These are phyloP conservation scores for Colletotrichum sidae DNA, from an alignment of 2,329 filamentous ascomycete species.

Conservation along the genomic window DNA sequence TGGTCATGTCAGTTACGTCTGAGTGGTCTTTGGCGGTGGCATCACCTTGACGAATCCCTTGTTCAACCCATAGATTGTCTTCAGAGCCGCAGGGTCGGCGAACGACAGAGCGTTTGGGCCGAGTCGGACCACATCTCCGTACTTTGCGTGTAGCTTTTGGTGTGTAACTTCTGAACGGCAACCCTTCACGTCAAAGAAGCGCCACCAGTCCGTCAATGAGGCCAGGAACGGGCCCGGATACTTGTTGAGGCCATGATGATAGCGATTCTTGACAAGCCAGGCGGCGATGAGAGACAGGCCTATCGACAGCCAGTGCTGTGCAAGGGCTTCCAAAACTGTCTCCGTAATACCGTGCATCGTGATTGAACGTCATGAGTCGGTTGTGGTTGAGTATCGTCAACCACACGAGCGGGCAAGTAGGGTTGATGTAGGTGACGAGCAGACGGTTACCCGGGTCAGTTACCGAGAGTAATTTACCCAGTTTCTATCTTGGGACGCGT, in stretches of 20 bases:
- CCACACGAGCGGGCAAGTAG: slow-evolving; percentile 7
- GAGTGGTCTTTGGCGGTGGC: neutral
- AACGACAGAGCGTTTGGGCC: slow-evolving; percentile 82
- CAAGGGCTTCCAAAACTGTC: slow-evolving; percentile 48
- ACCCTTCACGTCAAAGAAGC: slow-evolving; percentile 75
- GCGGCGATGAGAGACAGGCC: slow-evolving; percentile 46
- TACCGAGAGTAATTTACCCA: slow-evolving; percentile 33
- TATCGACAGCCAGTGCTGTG: slow-evolving; percentile 57
- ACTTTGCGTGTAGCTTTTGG: slow-evolving; percentile 73
- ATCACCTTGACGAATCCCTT: slow-evolving; percentile 82
- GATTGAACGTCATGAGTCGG: neutral
- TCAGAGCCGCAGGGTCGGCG: slow-evolving; percentile 77
- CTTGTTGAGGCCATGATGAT: slow-evolving; percentile 70
- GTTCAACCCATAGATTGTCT: slow-evolving; percentile 83
- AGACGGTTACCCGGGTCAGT: slow-evolving; percentile 23
- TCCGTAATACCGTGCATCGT: slow-evolving; percentile 47
- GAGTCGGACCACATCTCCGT: slow-evolving; percentile 80
- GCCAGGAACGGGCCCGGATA: slow-evolving; percentile 81
- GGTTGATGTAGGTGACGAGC: slow-evolving; percentile 16
- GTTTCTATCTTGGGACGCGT: slow-evolving; percentile 26
- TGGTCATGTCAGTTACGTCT: slow-evolving; percentile 44
- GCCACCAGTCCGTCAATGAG: slow-evolving; percentile 75
- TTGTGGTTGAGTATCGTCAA: neutral
- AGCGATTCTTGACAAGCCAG: slow-evolving; percentile 62
- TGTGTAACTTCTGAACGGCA: slow-evolving; percentile 76